Evolutionary conservation across 1,284 basidiomycete genomes (phyloP).

Genomic region (Boletellus dicymbophilus): DNA sequence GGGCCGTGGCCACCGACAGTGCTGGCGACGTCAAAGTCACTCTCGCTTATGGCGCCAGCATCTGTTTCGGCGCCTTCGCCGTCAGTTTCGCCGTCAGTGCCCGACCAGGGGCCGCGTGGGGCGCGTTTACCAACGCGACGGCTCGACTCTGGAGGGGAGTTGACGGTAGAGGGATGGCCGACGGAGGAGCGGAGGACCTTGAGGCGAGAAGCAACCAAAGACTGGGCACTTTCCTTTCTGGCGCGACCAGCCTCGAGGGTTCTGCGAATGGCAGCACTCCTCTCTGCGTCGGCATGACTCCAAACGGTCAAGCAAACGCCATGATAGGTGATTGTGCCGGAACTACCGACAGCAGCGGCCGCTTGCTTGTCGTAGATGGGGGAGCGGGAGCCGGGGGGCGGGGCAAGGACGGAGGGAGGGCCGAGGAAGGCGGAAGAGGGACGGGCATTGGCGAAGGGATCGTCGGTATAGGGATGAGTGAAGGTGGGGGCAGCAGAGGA

Average conservation of each 20-base stretch:
- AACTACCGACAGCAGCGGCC: conserved; percentile 35
- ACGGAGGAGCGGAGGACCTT: conserved; percentile 62
- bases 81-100: conserved; percentile 72
- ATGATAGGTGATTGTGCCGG: conserved; percentile 72
- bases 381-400: conserved; percentile 41
- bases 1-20: conserved; percentile 71
- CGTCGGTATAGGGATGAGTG: conserved; percentile 69
- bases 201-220: conserved; percentile 62
- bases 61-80: conserved; percentile 66
- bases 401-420: conserved; percentile 58
- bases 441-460: conserved; percentile 71
- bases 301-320: conserved; percentile 92
- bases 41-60: conserved; percentile 75
- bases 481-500: conserved; percentile 62
- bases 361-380: conserved; percentile 41
- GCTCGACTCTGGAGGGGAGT: conserved; percentile 56
- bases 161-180: conserved; percentile 24
- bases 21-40: conserved; percentile 78
- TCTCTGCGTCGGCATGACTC: conserved; percentile 90
- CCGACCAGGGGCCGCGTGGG: conserved; percentile 68
- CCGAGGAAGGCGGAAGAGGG: conserved; percentile 77
- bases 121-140: conserved; percentile 56
- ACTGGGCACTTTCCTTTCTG: conserved; percentile 78
- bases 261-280: conserved; percentile 78
- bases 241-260: conserved; percentile 76